Evolutionary conservation across 805 yeast species (phyloP), one percentile per base, ranked within the genome.

Genomic region (Monosporozyma solicola): DNA sequence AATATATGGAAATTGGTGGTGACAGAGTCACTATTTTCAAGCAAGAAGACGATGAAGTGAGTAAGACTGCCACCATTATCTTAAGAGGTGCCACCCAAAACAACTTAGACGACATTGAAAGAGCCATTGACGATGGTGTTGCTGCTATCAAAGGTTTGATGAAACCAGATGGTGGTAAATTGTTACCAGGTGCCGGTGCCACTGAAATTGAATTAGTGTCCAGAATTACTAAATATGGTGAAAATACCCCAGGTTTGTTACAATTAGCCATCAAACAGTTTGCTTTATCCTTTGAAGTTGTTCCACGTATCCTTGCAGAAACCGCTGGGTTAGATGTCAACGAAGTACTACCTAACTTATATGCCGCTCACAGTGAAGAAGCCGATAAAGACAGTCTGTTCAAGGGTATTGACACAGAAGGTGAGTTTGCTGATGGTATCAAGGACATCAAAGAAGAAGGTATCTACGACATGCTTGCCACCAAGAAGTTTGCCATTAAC

Each of bases 71-170:
- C 15, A 94, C 99, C 8, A 90, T 94, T 62, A 85, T 94, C 48
- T 75, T 94, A 52, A 82, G 99, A 71, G 99, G 99, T 53, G 99
- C 99, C 45, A 94, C 99, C 6, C 92, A 89, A 71, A 91, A 88
- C 72, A 82, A 79, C 67, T 74, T 94, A 67, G 99, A 94, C 65
- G 98, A 94, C 68, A 80, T 94, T 55, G 99, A 94, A 75, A 83
- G 99, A 65, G 96, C 98, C 50, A 88, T 94, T 57, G 98, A 94
- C 67, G 99, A 94, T 65, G 97, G 98, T 65, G 96, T 94, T 48
- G 80, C 88, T 55, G 87, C 95, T 33, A 82, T 92, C 60, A 94
- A 94, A 73, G 91, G 97, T 1, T 76, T 94, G 58, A 78, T 92
- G 61, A 86, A 85, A 70, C 92, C 87, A 67, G 69, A 76, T 48